Percentiles rank a stretch among this genome's conserved stretches.
These are phyloP conservation scores for Lasiodiplodia citricola DNA, from an alignment of 2,329 filamentous ascomycete genomes.

Conservation along the genomic window DNA sequence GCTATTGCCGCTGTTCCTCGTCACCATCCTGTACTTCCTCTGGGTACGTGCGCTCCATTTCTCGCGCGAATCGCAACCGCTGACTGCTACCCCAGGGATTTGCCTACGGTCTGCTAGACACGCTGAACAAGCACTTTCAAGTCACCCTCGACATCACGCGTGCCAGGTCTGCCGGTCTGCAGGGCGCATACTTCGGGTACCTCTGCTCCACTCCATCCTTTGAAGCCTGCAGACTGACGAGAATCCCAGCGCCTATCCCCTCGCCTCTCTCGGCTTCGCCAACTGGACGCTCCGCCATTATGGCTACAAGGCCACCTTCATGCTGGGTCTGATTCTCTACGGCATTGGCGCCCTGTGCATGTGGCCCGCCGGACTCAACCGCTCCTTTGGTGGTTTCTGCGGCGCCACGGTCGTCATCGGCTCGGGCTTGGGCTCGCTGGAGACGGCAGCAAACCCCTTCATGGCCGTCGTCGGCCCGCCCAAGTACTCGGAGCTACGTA, in stretches of 20 bases:
- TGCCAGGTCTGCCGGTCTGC: conserved; percentile 52
- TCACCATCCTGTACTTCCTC: conserved; percentile 69
- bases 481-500: conserved; percentile 62
- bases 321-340: conserved; percentile 60
- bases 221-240: background rate
- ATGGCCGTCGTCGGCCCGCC: conserved; percentile 63
- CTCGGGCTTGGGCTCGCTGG: conserved; percentile 59
- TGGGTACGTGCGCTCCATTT: conserved; percentile 58
- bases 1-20: conserved; percentile 68
- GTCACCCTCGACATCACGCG: conserved; percentile 50
- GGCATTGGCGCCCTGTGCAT: conserved; percentile 63
- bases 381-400: conserved; percentile 65
- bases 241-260: conserved; percentile 48
- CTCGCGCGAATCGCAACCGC: background rate
- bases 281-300: conserved; percentile 57
- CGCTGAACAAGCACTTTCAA: conserved; percentile 57
- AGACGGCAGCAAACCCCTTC: conserved; percentile 64
- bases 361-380: conserved; percentile 63
- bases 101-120: conserved; percentile 63
- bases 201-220: background rate
- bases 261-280: conserved; percentile 55
- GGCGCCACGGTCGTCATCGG: conserved; percentile 63
- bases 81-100: conserved; percentile 49
- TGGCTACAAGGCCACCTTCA: conserved; percentile 55
- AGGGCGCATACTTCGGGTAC: conserved; percentile 55